A percentile compares a stretch with the other conserved stretches of the same genome.
phyloP scores from a whole-genome alignment of 1,139 yeast genomes.

The Hansenula sp. region DNA sequence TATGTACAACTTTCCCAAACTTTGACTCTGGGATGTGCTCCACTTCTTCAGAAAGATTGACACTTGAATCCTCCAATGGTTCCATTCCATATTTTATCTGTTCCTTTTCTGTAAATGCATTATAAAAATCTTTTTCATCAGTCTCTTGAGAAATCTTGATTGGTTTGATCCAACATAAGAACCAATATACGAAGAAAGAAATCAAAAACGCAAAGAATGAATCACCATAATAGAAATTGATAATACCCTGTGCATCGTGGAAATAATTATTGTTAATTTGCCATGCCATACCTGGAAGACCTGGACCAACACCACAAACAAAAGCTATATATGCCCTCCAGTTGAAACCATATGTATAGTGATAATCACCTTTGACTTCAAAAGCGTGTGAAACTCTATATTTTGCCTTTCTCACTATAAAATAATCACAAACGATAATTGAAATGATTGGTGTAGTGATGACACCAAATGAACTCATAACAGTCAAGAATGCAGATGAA shows the following conservation, averaged over 20 bases:
- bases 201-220: conserved; percentile 37
- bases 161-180: conserved; percentile 33
- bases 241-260: conserved; percentile 27
- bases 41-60: neutral
- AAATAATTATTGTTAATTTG: conserved; percentile 27
- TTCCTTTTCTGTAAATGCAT: conserved; percentile 32
- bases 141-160: conserved; percentile 27
- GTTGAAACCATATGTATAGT: conserved; percentile 35
- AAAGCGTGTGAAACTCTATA: conserved; percentile 35
- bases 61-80: neutral
- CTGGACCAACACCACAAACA: conserved; percentile 36
- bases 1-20: neutral
- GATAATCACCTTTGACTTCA: conserved; percentile 33
- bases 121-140: conserved; percentile 35
- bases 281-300: conserved; percentile 40
- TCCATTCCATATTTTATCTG: conserved; percentile 5
- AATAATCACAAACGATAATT: conserved; percentile 38
- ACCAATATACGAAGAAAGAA: conserved; percentile 34
- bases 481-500: conserved; percentile 39
- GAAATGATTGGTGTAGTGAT: conserved; percentile 41
- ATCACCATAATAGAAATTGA: conserved; percentile 37
- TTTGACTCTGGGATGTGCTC: neutral
- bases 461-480: conserved; percentile 40
- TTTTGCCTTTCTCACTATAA: conserved; percentile 30
- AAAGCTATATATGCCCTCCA: conserved; percentile 39